Evolutionary conservation across 352 stramenopile species (phyloP), one percentile per base, ranked within the genome.

Genomic region (Phytophthora tentaculata): DNA sequence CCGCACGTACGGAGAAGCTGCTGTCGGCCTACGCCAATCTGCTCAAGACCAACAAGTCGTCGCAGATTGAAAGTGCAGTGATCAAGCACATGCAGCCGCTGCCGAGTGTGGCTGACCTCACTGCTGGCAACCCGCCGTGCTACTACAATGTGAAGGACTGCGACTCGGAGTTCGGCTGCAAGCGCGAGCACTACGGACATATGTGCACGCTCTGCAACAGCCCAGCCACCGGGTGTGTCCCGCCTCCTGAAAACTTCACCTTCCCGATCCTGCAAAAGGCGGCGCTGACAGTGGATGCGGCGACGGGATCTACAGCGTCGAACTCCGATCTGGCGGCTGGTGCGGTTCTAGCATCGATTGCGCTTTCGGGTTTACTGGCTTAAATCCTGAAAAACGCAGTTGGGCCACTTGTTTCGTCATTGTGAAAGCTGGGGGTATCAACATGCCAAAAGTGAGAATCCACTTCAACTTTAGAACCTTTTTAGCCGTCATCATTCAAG

Each of bases 91-190:
- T 93, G 64, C 56, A 77, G 45, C n/a, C 72, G 12, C 72, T 94
- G 13, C 80, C 83, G 28, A 83, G 66, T 0, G 49, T 84, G 29
- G 62, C 60, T 0, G 54, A 76, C 19, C 78, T 94, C 37, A 69
- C 72, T 0, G 63, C 58, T 1, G 58, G 58, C 13, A 93, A 94
- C 59, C 84, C 83, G 2, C 55, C 73, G 61, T 93, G 84, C 65
- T 94, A 90, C 63, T 48, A 77, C 37, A 94, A 90, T 57, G 65
- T 85, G 19, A 76, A 80, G 32, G 62, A 56, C 47, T 93, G 84
- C 50, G 74, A 70, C n/a, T 77, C 76, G 9, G 19, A 61, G 24
- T 73, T 77, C 51, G 84, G 86, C 52, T 94, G 86, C 72, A 88
- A 86, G 52, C 84, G 84, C 24, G 58, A 75, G 5, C 67, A 82